Base-by-base conservation (phyloP, 805 yeast species). In the Metschnikowia vanudenii region DNA sequence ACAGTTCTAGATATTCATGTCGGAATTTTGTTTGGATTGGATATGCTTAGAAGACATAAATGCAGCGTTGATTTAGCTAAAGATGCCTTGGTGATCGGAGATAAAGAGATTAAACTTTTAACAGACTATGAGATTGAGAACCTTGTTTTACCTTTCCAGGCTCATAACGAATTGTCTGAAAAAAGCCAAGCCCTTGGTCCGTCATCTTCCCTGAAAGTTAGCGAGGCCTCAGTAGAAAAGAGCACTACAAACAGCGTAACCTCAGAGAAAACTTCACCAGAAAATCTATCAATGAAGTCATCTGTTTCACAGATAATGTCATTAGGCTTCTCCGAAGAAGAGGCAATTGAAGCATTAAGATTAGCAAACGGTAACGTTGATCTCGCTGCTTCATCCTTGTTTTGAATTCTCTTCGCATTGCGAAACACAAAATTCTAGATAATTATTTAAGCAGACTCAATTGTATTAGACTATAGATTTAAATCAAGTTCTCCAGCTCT, bases 11-110 rank as follows among this genome's bases (percentile, higher is more conserved):
- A 92, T 50, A 76, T 85, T 1, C 72, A 70, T 8, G 83, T 82
- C 18, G 96, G 89, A 53, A 72, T 91, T 53, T 69, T 94, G 34
- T 74, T 94, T 28, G 99, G 99, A 0, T 72, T 94, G 43, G 99
- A 94, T 64, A 69, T 92, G 96, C 74, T 94, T 58, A 83, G 85
- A 65, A 81, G 96, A 54, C 92, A 90, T 63, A 90, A 84, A 60
- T 96, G 96, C 40, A 69, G 74, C 32, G 81, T 94, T 42, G 96
- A 94, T 63, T 73, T 94, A 55, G 76, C 76, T 37, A 71, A 71
- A 39, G 84, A 87, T 59, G 76, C 75, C 9, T 73, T 94, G 45
- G 73, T 77, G 2, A 79, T 92, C 45, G 94, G 86, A n/a, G 83
- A 80, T 45, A 80, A 81, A 22, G 84, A 82, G 53, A 80, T 95